Evolutionary conservation across 2,329 filamentous ascomycete species (phyloP).

Genomic region (Beauveria scarabaeidicola): DNA sequence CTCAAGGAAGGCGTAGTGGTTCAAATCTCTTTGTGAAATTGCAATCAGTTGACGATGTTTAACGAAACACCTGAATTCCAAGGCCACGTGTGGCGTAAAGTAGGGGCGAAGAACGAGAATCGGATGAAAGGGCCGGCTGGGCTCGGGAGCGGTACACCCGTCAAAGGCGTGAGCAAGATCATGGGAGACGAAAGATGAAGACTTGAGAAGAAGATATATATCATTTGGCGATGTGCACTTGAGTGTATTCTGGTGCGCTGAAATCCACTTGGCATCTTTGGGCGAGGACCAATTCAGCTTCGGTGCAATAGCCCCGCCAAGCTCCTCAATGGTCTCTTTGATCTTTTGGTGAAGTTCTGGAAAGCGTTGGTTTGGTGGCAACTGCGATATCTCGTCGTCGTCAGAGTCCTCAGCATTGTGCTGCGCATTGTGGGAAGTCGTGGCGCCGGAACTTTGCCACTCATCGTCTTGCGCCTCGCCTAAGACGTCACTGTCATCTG

Average conservation of each 20-base stretch:
- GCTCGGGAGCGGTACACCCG: slow-evolving; percentile 41
- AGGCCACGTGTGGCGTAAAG: slow-evolving; percentile 77
- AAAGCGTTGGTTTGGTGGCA: slow-evolving; percentile 50
- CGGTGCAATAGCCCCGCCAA: slow-evolving; percentile 79
- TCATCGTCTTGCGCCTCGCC: slow-evolving; percentile 50
- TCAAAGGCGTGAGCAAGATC: slow-evolving; percentile 92
- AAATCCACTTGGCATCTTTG: slow-evolving; percentile 93
- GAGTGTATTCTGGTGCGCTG: slow-evolving; percentile 74
- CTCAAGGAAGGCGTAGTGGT: slow-evolving; percentile 76
- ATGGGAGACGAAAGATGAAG: slow-evolving; percentile 88
- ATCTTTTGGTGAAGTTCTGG: slow-evolving; percentile 69
- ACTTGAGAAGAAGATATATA: slow-evolving; percentile 88
- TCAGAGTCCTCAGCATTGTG: slow-evolving; percentile 46
- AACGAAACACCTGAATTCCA: slow-evolving; percentile 95
- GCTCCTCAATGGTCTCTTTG: slow-evolving; percentile 65
- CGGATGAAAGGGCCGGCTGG: slow-evolving; percentile 52
- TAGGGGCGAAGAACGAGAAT: slow-evolving; percentile 81
- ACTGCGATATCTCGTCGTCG: slow-evolving; percentile 32
- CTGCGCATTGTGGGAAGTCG: slow-evolving; percentile 18
- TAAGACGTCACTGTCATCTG: slow-evolving; percentile 50
- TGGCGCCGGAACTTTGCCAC: slow-evolving; percentile 29
- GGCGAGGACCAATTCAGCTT: slow-evolving; percentile 98
- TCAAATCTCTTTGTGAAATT: slow-evolving; percentile 82
- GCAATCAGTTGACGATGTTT: slow-evolving; percentile 71
- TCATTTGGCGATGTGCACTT: slow-evolving; percentile 85